These are phyloP conservation scores for Botryobasidium botryosum DNA, from an alignment of 768 basidiomycete genomes.

Conservation along the genomic window DNA sequence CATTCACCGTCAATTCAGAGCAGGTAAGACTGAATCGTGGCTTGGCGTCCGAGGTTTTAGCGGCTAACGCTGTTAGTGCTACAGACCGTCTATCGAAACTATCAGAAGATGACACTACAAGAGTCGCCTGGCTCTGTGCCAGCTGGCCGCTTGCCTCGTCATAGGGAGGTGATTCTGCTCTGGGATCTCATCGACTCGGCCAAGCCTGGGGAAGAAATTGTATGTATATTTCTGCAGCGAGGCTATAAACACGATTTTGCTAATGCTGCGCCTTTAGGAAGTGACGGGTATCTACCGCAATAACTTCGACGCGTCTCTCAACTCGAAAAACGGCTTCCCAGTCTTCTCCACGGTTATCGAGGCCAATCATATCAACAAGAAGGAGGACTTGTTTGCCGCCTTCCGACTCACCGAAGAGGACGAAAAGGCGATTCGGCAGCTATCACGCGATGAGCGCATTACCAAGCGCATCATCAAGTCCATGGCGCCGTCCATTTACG, in stretches of 20 bases:
- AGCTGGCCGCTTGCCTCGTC: slow-evolving; percentile 88
- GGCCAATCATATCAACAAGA: slow-evolving; percentile 97
- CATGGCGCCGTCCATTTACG: slow-evolving; percentile 97
- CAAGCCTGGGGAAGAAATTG: slow-evolving; percentile 97
- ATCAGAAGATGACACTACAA: slow-evolving; percentile 96
- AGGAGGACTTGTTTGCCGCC: slow-evolving; percentile 97
- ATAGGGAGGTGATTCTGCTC: slow-evolving; percentile 88
- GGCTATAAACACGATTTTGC: background rate
- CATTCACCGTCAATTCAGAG: slow-evolving; percentile 92
- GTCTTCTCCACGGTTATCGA: slow-evolving; percentile 98
- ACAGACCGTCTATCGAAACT: slow-evolving; percentile 94
- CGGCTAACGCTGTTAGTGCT: background rate
- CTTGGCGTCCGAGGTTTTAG: no score
- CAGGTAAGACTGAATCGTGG: slow-evolving; percentile 41
- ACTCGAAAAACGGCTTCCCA: slow-evolving; percentile 97
- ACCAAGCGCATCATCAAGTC: slow-evolving; percentile 96
- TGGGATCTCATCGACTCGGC: slow-evolving; percentile 98
- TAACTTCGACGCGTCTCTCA: slow-evolving; percentile 96
- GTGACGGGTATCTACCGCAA: slow-evolving; percentile 96
- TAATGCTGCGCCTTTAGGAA: slow-evolving; percentile 50
- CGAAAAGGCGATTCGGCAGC: slow-evolving; percentile 73
- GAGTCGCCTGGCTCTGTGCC: slow-evolving; percentile 97
- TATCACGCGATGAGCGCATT: slow-evolving; percentile 85
- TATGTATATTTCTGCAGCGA: slow-evolving; percentile 24
- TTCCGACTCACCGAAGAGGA: slow-evolving; percentile 96